Conservation (phyloP, 2,329 filamentous ascomycete species). For the Orbilia javanica region DNA sequence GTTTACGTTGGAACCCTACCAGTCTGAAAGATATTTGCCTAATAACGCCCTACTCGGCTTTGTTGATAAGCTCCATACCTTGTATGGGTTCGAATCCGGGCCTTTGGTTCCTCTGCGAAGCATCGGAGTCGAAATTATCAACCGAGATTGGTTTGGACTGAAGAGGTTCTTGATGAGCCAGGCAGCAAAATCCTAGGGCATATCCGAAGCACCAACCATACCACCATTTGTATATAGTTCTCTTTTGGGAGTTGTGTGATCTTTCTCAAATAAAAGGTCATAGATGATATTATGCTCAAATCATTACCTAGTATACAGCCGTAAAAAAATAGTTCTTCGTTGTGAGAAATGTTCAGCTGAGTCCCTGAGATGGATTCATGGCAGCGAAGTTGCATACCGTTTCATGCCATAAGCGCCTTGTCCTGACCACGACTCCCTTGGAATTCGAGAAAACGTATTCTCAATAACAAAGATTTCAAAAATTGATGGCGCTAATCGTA, state of each 20-base stretch:
- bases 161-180: conserved; percentile 88
- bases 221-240: conserved; percentile 24
- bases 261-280: conserved; percentile 17
- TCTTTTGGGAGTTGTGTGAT: conserved; percentile 1
- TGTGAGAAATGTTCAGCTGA: conserved; percentile 42
- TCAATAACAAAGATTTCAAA: background rate
- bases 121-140: conserved; percentile 53
- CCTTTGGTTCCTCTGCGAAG: conserved; percentile 80
- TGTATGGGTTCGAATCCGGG: conserved; percentile 84
- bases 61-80: conserved; percentile 90
- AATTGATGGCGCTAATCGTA: background rate
- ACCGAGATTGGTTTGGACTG: conserved; percentile 71
- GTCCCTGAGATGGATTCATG: conserved; percentile 37
- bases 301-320: conserved; percentile 54
- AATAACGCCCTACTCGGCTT: conserved; percentile 84
- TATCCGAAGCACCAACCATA: background rate
- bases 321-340: conserved; percentile 25
- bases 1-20: conserved; percentile 83
- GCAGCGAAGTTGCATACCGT: conserved; percentile 57
- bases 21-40: conserved; percentile 80
- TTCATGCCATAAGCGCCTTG: conserved; percentile 38
- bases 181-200: conserved; percentile 66
- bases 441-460: conserved; percentile 4
- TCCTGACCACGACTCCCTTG: conserved; percentile 2
- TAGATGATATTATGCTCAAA: conserved; percentile 47